Evolutionary conservation across 2,329 filamentous ascomycete genomes (phyloP).

Genomic region (Penicillium sp.): DNA sequence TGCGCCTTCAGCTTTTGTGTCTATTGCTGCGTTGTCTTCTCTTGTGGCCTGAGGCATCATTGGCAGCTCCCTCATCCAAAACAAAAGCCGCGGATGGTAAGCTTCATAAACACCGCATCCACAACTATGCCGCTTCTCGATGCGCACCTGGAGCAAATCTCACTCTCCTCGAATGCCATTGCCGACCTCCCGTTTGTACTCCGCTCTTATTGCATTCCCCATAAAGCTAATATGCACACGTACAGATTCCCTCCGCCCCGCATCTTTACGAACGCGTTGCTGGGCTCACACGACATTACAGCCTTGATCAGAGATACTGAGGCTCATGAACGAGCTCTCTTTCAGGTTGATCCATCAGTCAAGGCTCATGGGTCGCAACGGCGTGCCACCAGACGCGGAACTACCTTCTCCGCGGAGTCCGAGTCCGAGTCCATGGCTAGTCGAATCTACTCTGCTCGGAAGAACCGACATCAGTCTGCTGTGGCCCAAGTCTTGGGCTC

Average conservation of each 20-base stretch:
- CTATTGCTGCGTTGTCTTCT: neutral
- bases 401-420: constrained; percentile 43
- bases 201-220: neutral
- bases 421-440: constrained; percentile 43
- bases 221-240: constrained; percentile 11
- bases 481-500: constrained; percentile 85
- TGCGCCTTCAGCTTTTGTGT: neutral
- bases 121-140: constrained; percentile 61
- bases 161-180: constrained; percentile 69
- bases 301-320: constrained; percentile 92
- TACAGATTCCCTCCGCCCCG: constrained; percentile 80
- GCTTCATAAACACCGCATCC: neutral
- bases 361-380: constrained; percentile 46
- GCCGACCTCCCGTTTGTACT: constrained; percentile 62
- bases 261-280: constrained; percentile 89
- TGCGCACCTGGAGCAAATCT: constrained; percentile 70
- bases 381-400: constrained; percentile 46
- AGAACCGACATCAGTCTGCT: constrained; percentile 67
- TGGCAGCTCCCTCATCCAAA: neutral
- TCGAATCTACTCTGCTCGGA: constrained; percentile 46
- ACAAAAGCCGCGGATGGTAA: neutral
- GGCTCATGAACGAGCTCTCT: constrained; percentile 86
- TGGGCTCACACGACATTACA: constrained; percentile 86
- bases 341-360: constrained; percentile 74
- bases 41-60: constrained; percentile 15